A percentile compares a stretch with the other conserved stretches of the same genome.
phyloP scores from a whole-genome alignment of 2,329 filamentous ascomycete species.

The Fusarium udum region DNA sequence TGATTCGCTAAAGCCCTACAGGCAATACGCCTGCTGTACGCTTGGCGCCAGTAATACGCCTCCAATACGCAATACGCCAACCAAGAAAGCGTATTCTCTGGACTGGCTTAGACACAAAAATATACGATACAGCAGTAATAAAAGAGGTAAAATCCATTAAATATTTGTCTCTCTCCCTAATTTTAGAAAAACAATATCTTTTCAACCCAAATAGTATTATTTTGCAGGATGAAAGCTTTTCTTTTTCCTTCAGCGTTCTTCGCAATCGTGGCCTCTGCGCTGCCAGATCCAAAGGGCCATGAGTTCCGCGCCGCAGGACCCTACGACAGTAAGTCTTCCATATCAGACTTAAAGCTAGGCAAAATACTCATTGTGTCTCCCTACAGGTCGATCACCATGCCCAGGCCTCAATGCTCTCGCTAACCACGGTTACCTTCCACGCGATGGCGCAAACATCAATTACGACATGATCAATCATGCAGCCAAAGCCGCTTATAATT shows the following conservation, averaged over 20 bases:
- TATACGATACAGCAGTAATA: background rate
- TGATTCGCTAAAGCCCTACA: background rate
- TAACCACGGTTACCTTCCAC: background rate
- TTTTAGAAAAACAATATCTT: background rate
- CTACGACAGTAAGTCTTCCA: background rate
- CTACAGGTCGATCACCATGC: background rate
- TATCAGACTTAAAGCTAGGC: fast-evolving
- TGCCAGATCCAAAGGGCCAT: background rate
- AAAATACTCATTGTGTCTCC: background rate
- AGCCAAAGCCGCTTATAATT: background rate
- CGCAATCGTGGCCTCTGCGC: background rate
- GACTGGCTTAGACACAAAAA: background rate
- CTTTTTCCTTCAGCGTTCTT: background rate
- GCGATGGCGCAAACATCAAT: background rate
- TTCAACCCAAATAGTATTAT: too few relatives aligned
- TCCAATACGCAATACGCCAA: background rate
- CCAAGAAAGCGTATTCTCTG: background rate
- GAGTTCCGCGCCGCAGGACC: background rate
- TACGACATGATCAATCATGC: background rate
- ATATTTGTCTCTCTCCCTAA: background rate
- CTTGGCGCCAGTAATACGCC: background rate
- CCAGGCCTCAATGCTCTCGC: background rate
- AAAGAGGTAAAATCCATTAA: background rate
- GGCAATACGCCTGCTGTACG: background rate
- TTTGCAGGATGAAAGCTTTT: background rate